Base-by-base conservation (phyloP, 1,284 basidiomycete species). In the Veloboletus limbatus region DNA sequence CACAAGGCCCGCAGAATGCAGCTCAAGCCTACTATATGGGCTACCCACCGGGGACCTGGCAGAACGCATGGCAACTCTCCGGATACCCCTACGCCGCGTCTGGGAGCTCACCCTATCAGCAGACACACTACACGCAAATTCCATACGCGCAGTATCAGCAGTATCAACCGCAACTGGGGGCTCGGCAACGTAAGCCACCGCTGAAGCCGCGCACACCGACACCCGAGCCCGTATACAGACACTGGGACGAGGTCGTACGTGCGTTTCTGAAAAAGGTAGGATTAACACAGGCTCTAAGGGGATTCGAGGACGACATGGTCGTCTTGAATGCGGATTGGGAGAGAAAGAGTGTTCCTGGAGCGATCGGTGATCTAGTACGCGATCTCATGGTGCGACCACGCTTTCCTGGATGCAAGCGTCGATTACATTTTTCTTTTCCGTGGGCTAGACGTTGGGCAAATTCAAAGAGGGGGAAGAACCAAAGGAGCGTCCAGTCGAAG, bases 321-420 rank as follows among this genome's bases (percentile, higher is more conserved):
- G 73, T 87, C 5, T 64, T 89, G 66, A 88, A 81, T 51, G 59
- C 73, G 1, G 78, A 80, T 1, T 85, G 78, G 74, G 86, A 89
- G 62, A 69, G 69, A 38, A 69, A 72, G 45, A 69, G 68, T 21
- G 67, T 88, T 2, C 78, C 79, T 5, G 60, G 54, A 0, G 84
- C 84, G 8, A 64, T 88, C 33, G 63, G 69, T 8, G 71, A 74
- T 27, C 65, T 90, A 26, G 64, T 75, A 36, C 67, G 71, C 33
- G 71, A 74, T 48, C 66, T 87, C 31, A 65, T 72, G 60, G 85
- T 85, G 56, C 45, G 77, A 16, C 22, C 36, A 40, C 34, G 17
- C 31, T 40, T 41, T 51, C 36, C 14, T 39, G 11, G 13, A 34
- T 17, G 13, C 13, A n/a, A 18, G 16, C 10, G 34, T 28, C n/a